phyloP scores from a whole-genome alignment of 2,329 filamentous ascomycete species.

The Hymenotorrendiella dingleyae region DNA sequence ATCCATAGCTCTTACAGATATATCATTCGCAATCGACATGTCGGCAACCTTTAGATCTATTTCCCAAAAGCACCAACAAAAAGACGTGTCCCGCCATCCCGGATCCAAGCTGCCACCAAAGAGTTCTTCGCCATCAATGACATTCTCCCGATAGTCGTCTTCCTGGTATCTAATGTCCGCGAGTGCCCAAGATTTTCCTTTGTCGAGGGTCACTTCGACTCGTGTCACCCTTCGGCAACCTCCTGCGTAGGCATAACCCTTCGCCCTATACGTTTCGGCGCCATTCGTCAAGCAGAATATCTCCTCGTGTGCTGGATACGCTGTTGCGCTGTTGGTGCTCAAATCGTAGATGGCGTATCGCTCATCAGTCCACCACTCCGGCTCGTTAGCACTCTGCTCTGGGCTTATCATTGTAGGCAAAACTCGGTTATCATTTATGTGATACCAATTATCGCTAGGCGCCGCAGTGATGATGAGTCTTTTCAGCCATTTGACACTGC shows the following conservation, averaged over 20 bases:
- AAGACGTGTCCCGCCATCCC: conserved; percentile 72
- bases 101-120: conserved; percentile 76
- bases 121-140: conserved; percentile 52
- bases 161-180: conserved; percentile 77
- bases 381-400: conserved; percentile 68
- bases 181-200: conserved; percentile 73
- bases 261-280: conserved; percentile 54
- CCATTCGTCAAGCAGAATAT: conserved; percentile 44
- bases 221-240: conserved; percentile 79
- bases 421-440: conserved; percentile 89
- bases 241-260: conserved; percentile 83
- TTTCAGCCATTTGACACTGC: conserved; percentile 91
- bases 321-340: conserved; percentile 78
- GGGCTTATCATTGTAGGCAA: conserved; percentile 81
- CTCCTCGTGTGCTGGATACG: conserved; percentile 75
- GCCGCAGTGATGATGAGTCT: conserved; percentile 69
- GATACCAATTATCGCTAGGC: conserved; percentile 91
- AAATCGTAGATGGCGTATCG: conserved; percentile 90
- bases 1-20: conserved; percentile 84
- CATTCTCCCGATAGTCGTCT: conserved; percentile 67
- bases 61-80: conserved; percentile 93
- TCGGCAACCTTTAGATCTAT: conserved; percentile 59
- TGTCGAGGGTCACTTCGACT: conserved; percentile 78
- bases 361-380: conserved; percentile 80
- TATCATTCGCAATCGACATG: conserved; percentile 59